Evolutionary conservation across 768 basidiomycete genomes (phyloP).

Genomic region (Termitomyces sp.): DNA sequence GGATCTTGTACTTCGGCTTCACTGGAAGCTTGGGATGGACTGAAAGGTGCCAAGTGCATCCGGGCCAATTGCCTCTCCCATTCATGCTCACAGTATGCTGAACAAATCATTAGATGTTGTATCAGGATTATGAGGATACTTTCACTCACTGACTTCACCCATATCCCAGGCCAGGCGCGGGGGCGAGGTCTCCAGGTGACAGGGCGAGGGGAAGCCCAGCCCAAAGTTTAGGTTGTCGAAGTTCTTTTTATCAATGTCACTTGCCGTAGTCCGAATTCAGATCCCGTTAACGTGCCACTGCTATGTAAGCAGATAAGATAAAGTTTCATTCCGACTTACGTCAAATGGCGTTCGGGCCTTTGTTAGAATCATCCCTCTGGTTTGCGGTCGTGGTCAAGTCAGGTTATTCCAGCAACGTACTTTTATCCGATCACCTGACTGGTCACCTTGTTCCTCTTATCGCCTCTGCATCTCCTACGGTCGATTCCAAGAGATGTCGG

Average conservation of each 20-base stretch:
- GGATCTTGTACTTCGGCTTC: not conserved
- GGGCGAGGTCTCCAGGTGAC: not conserved
- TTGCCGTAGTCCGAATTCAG: not conserved
- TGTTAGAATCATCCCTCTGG: too few species aligned
- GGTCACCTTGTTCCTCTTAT: too few species aligned
- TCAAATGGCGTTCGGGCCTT: too few species aligned
- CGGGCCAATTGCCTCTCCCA: conserved; percentile 4
- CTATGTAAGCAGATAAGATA: conserved; percentile 1
- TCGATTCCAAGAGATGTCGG: too few species aligned
- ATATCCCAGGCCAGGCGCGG: not conserved
- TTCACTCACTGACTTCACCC: conserved; percentile 8
- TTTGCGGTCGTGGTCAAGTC: too few species aligned
- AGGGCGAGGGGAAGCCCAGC: not conserved
- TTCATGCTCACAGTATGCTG: conserved; percentile 3
- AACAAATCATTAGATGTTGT: not conserved
- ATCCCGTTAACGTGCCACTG: too few species aligned
- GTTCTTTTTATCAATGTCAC: not conserved
- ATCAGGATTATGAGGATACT: not conserved
- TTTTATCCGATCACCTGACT: too few species aligned
- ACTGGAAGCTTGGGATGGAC: not conserved
- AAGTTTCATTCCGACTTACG: too few species aligned
- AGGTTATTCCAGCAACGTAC: too few species aligned
- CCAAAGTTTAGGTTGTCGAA: not conserved
- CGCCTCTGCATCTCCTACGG: too few species aligned
- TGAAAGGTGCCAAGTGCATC: not conserved